phyloP scores from a whole-genome alignment of 805 yeast genomes.

The Saccharomycodes ludwigii region DNA sequence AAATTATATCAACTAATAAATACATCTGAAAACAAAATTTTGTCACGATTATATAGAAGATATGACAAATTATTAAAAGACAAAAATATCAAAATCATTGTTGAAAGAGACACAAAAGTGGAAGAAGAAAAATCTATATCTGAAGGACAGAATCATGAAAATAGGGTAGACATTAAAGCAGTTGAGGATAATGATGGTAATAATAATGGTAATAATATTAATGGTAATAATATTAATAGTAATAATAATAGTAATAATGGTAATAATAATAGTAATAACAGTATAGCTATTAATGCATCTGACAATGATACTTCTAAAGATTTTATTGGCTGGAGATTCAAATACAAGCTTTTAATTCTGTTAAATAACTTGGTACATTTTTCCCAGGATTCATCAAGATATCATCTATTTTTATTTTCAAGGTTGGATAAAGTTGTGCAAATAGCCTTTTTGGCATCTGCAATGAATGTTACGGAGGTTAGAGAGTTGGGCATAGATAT shows the following conservation, averaged over 20 bases:
- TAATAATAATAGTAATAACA: background rate
- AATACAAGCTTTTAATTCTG: slow-evolving; percentile 13
- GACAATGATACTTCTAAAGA: no score
- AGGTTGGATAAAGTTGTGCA: no score
- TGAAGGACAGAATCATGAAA: slow-evolving; percentile 6
- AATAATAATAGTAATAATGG: background rate
- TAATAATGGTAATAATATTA: slow-evolving; percentile 10
- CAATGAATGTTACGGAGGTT: slow-evolving; percentile 50
- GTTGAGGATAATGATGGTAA: slow-evolving; percentile 8
- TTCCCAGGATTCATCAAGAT: slow-evolving; percentile 62
- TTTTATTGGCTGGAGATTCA: slow-evolving; percentile 47
- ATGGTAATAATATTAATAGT: no score
- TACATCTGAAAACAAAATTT: slow-evolving; percentile 30
- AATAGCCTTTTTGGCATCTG: slow-evolving; percentile 76
- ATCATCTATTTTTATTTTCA: no score
- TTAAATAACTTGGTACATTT: no score
- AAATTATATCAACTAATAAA: slow-evolving; percentile 39
- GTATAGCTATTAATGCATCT: no score
- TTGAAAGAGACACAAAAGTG: slow-evolving; percentile 27
- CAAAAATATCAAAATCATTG: slow-evolving; percentile 20
- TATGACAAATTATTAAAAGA: slow-evolving; percentile 31
- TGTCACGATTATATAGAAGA: slow-evolving; percentile 28
- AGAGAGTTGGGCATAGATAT: slow-evolving; percentile 55
- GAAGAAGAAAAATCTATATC: slow-evolving; percentile 38
- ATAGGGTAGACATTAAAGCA: no score